phyloP scores from a whole-genome alignment of 441 rosid species.

The Dalechampia spathulata region DNA sequence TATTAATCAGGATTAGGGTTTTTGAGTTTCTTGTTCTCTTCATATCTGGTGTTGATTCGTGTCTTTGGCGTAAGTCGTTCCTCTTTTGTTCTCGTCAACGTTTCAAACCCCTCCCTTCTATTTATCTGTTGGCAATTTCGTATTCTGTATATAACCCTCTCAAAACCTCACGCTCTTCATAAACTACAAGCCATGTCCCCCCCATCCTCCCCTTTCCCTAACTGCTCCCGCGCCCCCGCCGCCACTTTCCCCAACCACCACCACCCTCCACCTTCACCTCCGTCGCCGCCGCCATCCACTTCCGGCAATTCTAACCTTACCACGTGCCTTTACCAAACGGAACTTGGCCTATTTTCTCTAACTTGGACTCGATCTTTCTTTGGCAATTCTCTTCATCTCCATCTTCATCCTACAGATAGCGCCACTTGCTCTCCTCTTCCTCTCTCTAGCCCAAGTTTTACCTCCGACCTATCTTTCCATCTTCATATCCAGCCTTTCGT shows the following conservation, averaged over 20 bases:
- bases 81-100: no score
- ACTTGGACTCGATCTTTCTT: slow-evolving; percentile 70
- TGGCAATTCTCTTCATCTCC: slow-evolving; percentile 74
- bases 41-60: no score
- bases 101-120: no score
- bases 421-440: slow-evolving; percentile 36
- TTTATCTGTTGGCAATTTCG: no score
- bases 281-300: slow-evolving; percentile 26
- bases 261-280: slow-evolving; percentile 20
- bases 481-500: slow-evolving; percentile 55
- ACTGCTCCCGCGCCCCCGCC: slow-evolving; percentile 55
- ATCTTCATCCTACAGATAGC: slow-evolving; percentile 49
- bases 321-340: slow-evolving; percentile 68
- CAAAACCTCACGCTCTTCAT: background rate
- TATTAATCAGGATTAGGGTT: no score
- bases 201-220: slow-evolving; percentile 40
- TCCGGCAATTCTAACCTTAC: slow-evolving; percentile 58
- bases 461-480: slow-evolving; percentile 47
- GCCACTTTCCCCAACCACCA: slow-evolving; percentile 14
- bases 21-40: no score
- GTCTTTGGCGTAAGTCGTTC: no score
- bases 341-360: slow-evolving; percentile 68
- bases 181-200: slow-evolving; percentile 28
- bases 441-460: slow-evolving; percentile 40
- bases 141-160: slow-evolving; percentile 9